Conservation (phyloP, 495 filamentous ascomycete species). For the Choiromyces venosus region DNA sequence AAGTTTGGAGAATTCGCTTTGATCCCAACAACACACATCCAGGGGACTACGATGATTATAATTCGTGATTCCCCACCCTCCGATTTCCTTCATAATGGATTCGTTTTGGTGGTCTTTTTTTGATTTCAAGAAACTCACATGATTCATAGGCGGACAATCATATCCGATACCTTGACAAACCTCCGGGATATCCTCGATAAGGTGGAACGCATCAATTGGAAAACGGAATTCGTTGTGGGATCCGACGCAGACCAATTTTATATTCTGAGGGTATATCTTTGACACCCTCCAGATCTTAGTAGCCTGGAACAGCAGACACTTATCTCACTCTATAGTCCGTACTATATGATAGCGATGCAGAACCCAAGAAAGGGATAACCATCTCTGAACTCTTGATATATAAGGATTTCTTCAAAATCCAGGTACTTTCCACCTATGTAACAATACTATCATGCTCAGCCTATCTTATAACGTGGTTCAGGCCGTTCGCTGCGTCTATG, state of each 20-base stretch:
- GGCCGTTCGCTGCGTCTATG: slow-evolving; percentile 9
- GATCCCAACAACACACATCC: neutral
- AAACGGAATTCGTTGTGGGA: slow-evolving; percentile 4
- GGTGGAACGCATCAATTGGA: slow-evolving; percentile 5
- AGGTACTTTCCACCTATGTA: neutral
- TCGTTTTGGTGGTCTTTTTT: neutral
- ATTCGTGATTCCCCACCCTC: slow-evolving; percentile 9
- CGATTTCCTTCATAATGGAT: neutral
- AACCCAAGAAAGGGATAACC: neutral
- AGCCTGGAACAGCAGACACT: neutral
- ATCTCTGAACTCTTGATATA: slow-evolving; percentile 14
- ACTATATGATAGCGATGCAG: neutral
- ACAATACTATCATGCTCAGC: neutral
- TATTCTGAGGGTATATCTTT: slow-evolving; percentile 5
- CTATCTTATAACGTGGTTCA: neutral
- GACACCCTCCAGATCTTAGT: neutral
- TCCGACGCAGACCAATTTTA: slow-evolving; percentile 7
- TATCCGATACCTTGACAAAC: slow-evolving; percentile 11
- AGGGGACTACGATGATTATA: slow-evolving; percentile 14
- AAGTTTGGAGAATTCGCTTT: slow-evolving; percentile 21
- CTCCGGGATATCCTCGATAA: slow-evolving; percentile 11
- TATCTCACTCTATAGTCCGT: neutral
- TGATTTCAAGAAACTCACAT: neutral
- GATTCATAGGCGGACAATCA: slow-evolving; percentile 8
- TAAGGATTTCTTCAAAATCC: slow-evolving; percentile 16